phyloP scores from a whole-genome alignment of 169 alveolate genomes.

The Neospora caninum region DNA sequence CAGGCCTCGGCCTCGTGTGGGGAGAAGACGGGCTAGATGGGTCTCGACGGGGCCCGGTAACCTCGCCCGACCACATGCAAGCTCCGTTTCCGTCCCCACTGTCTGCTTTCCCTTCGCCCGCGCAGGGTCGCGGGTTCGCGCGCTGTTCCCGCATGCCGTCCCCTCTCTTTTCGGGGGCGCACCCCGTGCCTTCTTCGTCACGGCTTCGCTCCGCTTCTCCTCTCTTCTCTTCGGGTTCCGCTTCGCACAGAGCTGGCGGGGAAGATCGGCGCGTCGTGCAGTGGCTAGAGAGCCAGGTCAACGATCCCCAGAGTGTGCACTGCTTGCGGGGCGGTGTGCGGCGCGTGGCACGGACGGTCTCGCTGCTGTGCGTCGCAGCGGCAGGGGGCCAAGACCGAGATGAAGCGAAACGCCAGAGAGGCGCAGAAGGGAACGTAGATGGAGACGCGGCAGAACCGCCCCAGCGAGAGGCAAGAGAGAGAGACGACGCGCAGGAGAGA shows the following conservation, averaged over 20 bases:
- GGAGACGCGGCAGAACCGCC: no score
- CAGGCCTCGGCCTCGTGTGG: background rate
- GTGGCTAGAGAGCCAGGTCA: background rate
- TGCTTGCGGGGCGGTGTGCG: background rate
- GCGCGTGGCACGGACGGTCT: background rate
- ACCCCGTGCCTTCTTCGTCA: background rate
- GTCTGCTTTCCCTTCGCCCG: no score
- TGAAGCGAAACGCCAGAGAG: no score
- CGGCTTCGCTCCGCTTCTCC: background rate
- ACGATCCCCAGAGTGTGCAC: background rate
- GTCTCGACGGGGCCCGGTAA: no score
- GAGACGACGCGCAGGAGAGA: background rate
- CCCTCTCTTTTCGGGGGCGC: background rate
- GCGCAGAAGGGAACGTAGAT: no score
- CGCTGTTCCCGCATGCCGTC: background rate
- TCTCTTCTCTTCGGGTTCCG: background rate
- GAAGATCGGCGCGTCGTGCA: background rate
- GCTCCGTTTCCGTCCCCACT: no score
- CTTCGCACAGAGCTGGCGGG: background rate
- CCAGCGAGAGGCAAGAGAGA: no score
- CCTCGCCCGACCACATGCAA: no score
- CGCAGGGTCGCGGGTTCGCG: background rate
- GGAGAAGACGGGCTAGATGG: background rate
- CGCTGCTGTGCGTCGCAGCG: background rate
- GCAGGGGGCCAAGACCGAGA: background rate